Percentiles rank a stretch among this genome's conserved stretches.
phyloP scores from a whole-genome alignment of 2,329 filamentous ascomycete genomes.

The Coniochaeta prunicola region DNA sequence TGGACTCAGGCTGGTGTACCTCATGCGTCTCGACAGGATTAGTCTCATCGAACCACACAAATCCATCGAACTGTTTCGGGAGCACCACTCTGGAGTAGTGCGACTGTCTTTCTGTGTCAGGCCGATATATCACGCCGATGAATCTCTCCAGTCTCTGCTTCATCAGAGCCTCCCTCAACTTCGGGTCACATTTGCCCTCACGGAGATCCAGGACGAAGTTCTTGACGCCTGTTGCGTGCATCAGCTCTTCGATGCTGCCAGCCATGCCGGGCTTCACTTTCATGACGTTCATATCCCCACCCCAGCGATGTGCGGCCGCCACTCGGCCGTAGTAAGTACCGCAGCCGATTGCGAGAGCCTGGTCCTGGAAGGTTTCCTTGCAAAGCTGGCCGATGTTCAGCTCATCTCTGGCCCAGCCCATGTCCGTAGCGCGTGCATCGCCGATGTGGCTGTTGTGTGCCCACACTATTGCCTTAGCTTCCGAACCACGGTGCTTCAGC shows the following conservation, averaged over 20 bases:
- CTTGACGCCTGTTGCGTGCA: constrained; percentile 35
- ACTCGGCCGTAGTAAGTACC: constrained; percentile 43
- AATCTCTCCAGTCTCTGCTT: constrained; percentile 38
- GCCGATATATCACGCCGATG: constrained; percentile 45
- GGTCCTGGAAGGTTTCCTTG: constrained; percentile 29
- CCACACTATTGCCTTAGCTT: constrained; percentile 42
- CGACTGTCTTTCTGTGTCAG: constrained; percentile 38
- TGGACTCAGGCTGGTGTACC: constrained; percentile 32
- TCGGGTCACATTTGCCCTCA: constrained; percentile 22
- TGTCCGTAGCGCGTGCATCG: constrained; percentile 44
- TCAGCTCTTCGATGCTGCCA: constrained; percentile 41
- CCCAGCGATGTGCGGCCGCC: constrained; percentile 43
- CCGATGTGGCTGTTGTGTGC: constrained; percentile 46
- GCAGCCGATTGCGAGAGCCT: constrained; percentile 27
- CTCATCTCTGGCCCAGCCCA: constrained; percentile 34
- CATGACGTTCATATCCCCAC: constrained; percentile 42
- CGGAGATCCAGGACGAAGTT: constrained; percentile 40
- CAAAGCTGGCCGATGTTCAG: constrained; percentile 48
- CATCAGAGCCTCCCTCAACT: constrained; percentile 26
- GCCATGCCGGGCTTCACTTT: constrained; percentile 33
- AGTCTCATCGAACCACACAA: constrained; percentile 41
- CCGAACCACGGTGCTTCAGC: constrained; percentile 27
- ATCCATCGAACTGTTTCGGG: constrained; percentile 40
- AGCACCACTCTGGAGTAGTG: constrained; percentile 40
- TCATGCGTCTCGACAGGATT: constrained; percentile 36